A percentile compares a stretch with the other conserved stretches of the same genome.
phyloP scores from a whole-genome alignment of 345 rosid genomes.

The Gossypium arboreum region DNA sequence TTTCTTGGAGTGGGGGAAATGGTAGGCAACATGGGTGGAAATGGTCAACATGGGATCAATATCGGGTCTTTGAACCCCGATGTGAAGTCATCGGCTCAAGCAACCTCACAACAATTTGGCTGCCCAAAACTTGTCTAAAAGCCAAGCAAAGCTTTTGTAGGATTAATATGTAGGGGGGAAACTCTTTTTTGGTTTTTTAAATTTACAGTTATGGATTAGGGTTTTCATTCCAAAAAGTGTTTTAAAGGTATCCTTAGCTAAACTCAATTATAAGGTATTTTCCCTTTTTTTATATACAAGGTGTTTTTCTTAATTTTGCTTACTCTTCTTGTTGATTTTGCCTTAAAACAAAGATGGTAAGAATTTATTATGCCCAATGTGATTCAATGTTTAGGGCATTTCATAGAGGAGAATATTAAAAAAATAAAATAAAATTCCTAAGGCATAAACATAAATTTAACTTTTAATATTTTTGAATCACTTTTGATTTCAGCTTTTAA shows the following conservation, averaged over 20 bases:
- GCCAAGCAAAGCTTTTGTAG: not conserved
- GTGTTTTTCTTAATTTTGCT: not conserved
- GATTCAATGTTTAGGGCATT: not conserved
- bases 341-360: not conserved
- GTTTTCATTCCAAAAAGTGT: not conserved
- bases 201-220: not conserved
- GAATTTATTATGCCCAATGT: not conserved
- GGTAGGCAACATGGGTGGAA: constrained; percentile 42
- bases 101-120: constrained; percentile 24
- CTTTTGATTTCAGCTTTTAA: no score
- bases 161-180: not conserved
- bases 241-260: not conserved
- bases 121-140: constrained; percentile 9
- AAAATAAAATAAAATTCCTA: no score
- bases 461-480: no score
- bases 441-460: no score
- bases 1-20: constrained; percentile 79
- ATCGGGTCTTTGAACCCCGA: constrained; percentile 24
- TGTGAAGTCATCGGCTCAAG: constrained; percentile 24
- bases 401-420: not conserved
- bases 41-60: constrained; percentile 26
- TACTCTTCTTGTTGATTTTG: not conserved
- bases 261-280: not conserved
- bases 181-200: not conserved
- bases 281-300: not conserved